Percentiles rank a stretch among this genome's conserved stretches.
phyloP scores from a whole-genome alignment of 805 yeast species.

The Huiozyma sinensis region DNA sequence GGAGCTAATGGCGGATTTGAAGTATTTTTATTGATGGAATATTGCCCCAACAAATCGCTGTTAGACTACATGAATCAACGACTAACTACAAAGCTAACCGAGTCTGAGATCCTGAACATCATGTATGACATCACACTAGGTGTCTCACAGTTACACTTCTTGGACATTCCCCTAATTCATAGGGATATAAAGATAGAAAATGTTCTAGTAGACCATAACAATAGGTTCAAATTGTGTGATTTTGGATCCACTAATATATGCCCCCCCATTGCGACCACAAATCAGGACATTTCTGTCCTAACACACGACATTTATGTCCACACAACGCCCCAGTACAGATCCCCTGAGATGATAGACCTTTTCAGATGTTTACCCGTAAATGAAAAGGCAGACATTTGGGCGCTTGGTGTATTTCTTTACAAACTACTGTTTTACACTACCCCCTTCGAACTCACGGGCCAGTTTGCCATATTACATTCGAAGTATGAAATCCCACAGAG shows the following conservation, averaged over 20 bases:
- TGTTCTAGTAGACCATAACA: constrained; percentile 63
- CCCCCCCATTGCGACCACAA: constrained; percentile 53
- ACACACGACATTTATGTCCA: constrained; percentile 80
- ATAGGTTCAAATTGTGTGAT: constrained; percentile 77
- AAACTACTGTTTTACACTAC: constrained; percentile 88
- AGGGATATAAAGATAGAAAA: constrained; percentile 93
- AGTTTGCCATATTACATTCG: constrained; percentile 77
- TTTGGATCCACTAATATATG: constrained; percentile 72
- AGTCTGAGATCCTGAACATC: constrained; percentile 68
- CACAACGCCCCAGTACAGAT: constrained; percentile 90
- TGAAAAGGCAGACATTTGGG: constrained; percentile 94
- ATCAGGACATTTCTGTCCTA: constrained; percentile 61
- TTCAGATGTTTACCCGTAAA: constrained; percentile 76
- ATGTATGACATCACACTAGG: constrained; percentile 76
- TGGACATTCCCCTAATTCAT: constrained; percentile 63
- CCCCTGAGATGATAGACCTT: constrained; percentile 94
- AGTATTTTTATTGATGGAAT: constrained; percentile 86
- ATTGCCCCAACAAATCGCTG: constrained; percentile 77
- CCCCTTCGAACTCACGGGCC: constrained; percentile 81
- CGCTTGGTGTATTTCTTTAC: constrained; percentile 83
- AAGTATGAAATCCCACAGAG: constrained; percentile 74
- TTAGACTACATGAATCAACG: constrained; percentile 86
- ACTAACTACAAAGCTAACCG: constrained; percentile 65
- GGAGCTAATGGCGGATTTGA: constrained; percentile 50
- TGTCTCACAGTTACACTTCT: constrained; percentile 73